Base-by-base conservation (phyloP, 1,139 yeast genomes). In the Hanseniaspora sp. region DNA sequence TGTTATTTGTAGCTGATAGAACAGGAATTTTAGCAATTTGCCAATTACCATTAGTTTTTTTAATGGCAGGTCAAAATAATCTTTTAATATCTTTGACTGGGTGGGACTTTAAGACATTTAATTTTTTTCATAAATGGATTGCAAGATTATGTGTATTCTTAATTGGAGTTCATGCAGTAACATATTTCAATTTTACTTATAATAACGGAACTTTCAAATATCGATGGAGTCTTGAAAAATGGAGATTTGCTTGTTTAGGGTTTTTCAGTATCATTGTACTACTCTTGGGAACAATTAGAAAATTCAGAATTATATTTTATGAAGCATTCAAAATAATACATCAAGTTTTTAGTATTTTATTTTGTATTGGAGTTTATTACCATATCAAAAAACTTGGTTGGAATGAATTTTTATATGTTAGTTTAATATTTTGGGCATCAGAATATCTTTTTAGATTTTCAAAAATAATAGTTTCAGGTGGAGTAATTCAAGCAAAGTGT, bases 51-150 rank as follows among this genome's bases (percentile, higher is more conserved):
- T 60, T 80, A 12, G 61, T 80, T 30, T 69, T 80, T 42, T 62
- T 78, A 38, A 74, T 81, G 68, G 84, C 81, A 0, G 84, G 86
- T 5, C 70, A 88, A 60, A 80, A 75, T 65, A 82, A 82, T 63
- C 66, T 81, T 53, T 63, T 82, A 40, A 74, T 77, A 57, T 70
- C 73, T 69, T 49, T 78, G 6, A 80, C 86, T 0, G 78, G 83
- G 28, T 74, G 83, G 78, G 75, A 80, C 39, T 78, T 76, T 60
- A 73, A 82, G 17, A 74, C 81, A 1, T 80, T 77, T 60, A 77
- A 79, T 48, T 68, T 78, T 33, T 75, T 74, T 59, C 87, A 82
- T 64, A 69, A 79, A 56, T 80, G 84, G 84, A 61, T 77, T 1
- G 77, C 84, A 0, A 67, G 86, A 53, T 62, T 75, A 5, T 64